Evolutionary conservation across 768 basidiomycete genomes (phyloP), one percentile per base, ranked within the genome.

Genomic region (Pisolithus sp.): DNA sequence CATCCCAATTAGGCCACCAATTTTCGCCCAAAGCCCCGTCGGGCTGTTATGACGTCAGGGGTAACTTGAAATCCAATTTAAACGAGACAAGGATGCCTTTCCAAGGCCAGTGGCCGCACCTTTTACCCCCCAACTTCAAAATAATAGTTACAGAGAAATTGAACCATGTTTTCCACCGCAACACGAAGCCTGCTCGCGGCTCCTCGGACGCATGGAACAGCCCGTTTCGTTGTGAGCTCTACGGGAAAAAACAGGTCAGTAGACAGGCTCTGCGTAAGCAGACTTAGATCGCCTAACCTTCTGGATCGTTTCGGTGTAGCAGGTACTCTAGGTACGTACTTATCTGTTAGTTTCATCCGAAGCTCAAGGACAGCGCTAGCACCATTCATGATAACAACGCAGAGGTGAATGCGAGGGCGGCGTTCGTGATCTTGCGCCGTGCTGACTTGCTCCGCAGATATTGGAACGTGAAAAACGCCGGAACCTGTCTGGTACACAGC

Each of bases 381-480:
- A 77, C 81, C 15, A 79, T 81, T 71, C 81, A 81, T 55, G 77
- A 79, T 43, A 82, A 82, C 55, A 75, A 80, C 56, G 71, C 82
- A 5, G 71, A 78, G 61, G 81, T 82, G 52, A 21, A 57, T 56
- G 9, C 17, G 8, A 9, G 36, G 7, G 12, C 37, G 17, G 30
- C 17, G 2, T 41, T 24, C 26, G 41, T 37, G 34, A 18, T 48
- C 30, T 5, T n/a, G 8, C 2, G 17, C 20, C 18, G 24, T 28
- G 12, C 46, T 10, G 3, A 49, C 42, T 20, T 10, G 5, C 15
- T n/a, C 4, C 18, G 20, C 45, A 82, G 77, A 57, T 75, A 10
- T 65, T 83, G 20, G 79, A 80, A 50, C 59, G 59, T 17, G 79
- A 83, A 60, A 85, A 85, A 54, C 62, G 56, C 12, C 71, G 76